Evolutionary conservation across 1,284 basidiomycete species (phyloP).

Genomic region (Lignosus rhinocerotis): DNA sequence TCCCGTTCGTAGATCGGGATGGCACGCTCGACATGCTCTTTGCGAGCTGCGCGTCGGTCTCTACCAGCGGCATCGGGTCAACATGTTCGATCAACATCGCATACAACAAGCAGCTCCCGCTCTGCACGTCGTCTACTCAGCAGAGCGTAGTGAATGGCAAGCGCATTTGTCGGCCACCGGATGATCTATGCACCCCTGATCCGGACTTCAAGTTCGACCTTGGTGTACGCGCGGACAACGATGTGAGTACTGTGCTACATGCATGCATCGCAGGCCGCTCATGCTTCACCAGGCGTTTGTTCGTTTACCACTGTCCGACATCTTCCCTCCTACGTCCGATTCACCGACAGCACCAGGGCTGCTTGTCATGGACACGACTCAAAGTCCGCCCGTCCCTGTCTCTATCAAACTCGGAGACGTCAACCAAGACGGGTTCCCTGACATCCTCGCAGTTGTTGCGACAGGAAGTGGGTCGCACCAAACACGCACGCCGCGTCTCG

Average conservation of each 20-base stretch:
- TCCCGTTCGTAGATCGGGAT: conserved; percentile 73
- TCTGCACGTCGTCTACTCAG: conserved; percentile 65
- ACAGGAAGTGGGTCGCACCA: conserved; percentile 36
- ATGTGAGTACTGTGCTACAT: conserved; percentile 45
- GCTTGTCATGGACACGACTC: conserved; percentile 67
- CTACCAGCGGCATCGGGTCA: conserved; percentile 67
- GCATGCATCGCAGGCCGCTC: background rate
- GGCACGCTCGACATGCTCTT: conserved; percentile 97
- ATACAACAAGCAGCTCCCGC: conserved; percentile 88
- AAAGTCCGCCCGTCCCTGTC: conserved; percentile 68
- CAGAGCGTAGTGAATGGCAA: conserved; percentile 50
- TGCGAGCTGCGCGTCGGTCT: conserved; percentile 76
- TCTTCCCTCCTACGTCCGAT: conserved; percentile 49
- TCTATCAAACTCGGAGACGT: conserved; percentile 86
- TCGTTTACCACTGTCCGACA: conserved; percentile 62
- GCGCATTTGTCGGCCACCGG: conserved; percentile 71
- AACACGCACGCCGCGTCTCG: conserved; percentile 62
- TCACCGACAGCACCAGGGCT: conserved; percentile 51
- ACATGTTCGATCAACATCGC: conserved; percentile 89
- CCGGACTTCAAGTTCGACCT: conserved; percentile 80
- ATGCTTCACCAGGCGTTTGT: conserved; percentile 56
- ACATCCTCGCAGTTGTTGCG: conserved; percentile 74
- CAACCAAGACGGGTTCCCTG: conserved; percentile 95
- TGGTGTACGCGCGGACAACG: conserved; percentile 47
- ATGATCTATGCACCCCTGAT: conserved; percentile 83